Evolutionary conservation across 495 filamentous ascomycete genomes (phyloP).

Genomic region (Neurospora sp.): DNA sequence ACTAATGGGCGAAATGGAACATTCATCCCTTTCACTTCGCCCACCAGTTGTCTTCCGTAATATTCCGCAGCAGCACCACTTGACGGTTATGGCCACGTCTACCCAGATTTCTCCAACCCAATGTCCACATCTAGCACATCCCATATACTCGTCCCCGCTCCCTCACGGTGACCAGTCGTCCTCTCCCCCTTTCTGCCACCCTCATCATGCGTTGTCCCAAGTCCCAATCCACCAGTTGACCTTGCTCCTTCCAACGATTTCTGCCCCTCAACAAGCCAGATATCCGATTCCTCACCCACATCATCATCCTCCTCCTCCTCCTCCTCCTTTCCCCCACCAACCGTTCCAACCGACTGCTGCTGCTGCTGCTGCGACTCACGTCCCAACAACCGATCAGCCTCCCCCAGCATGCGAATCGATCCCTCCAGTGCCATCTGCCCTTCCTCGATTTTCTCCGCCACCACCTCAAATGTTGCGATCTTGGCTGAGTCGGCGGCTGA

Average conservation of each 20-base stretch:
- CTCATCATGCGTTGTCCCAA: conserved; percentile 10
- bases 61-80: background rate
- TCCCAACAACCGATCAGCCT: conserved; percentile 29
- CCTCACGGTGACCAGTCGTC: conserved; percentile 19
- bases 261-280: conserved; percentile 22
- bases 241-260: conserved; percentile 11
- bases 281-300: conserved; percentile 17
- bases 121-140: conserved; percentile 35
- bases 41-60: background rate
- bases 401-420: conserved; percentile 29
- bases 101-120: conserved; percentile 14
- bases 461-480: conserved; percentile 35
- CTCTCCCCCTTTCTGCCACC: conserved; percentile 6
- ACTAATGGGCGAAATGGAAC: background rate
- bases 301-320: conserved; percentile 8
- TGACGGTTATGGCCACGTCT: background rate
- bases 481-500: conserved; percentile 40
- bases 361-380: conserved; percentile 7
- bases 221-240: conserved; percentile 18
- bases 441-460: conserved; percentile 38
- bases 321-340: background rate
- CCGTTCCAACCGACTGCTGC: conserved; percentile 3
- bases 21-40: background rate
- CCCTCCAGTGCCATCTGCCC: conserved; percentile 35
- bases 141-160: conserved; percentile 24